A percentile compares a stretch with the other conserved stretches of the same genome.
These are phyloP conservation scores for Seiridium unicorne DNA, from an alignment of 2,329 filamentous ascomycete genomes.

Conservation along the genomic window DNA sequence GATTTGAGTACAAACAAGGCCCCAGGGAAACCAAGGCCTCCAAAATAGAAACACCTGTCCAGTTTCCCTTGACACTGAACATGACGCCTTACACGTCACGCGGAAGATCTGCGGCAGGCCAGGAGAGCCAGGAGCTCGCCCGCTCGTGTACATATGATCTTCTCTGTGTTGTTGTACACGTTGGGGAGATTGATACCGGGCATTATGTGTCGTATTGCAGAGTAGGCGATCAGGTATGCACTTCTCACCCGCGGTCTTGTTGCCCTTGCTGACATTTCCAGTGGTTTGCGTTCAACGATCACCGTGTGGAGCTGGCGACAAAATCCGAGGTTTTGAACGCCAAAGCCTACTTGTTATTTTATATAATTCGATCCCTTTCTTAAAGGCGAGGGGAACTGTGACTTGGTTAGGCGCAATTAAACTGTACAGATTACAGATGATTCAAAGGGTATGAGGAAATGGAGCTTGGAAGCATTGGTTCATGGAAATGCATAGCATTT, in stretches of 20 bases:
- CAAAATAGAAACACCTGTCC: constrained; percentile 84
- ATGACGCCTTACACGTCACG: constrained; percentile 86
- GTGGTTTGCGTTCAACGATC: constrained; percentile 97
- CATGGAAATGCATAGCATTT: constrained; percentile 21
- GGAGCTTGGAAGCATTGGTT: neutral
- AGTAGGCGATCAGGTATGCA: constrained; percentile 67
- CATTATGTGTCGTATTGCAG: constrained; percentile 90
- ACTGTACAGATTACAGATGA: neutral
- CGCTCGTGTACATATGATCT: constrained; percentile 80
- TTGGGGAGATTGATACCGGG: constrained; percentile 85
- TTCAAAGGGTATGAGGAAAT: neutral
- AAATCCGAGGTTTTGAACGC: constrained; percentile 83
- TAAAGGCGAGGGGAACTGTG: constrained; percentile 22
- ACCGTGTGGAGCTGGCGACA: constrained; percentile 80
- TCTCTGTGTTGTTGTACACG: constrained; percentile 86
- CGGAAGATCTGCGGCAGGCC: constrained; percentile 48
- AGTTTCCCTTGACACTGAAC: constrained; percentile 83
- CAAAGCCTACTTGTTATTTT: constrained; percentile 90
- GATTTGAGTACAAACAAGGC: constrained; percentile 72
- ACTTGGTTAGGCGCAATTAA: no score
- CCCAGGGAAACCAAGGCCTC: constrained; percentile 67
- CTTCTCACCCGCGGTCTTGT: neutral
- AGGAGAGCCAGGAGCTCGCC: constrained; percentile 53
- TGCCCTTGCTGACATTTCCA: constrained; percentile 33
- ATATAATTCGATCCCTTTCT: constrained; percentile 65